Evolutionary conservation across 148 eudicot genomes (phyloP), one percentile per base, ranked within the genome.

Genomic region (Cornus florida): DNA sequence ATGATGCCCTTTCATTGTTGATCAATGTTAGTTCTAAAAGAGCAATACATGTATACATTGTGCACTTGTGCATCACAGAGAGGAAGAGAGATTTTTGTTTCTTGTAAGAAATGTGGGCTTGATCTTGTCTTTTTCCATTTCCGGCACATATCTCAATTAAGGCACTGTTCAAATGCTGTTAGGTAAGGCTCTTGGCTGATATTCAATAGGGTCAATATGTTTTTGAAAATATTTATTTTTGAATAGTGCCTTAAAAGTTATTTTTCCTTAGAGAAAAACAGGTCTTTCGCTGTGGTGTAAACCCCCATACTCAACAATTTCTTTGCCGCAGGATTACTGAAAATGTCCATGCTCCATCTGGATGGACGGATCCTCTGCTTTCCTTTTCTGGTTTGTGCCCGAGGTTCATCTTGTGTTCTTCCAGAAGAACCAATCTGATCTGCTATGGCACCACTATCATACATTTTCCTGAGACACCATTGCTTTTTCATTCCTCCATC

Each of bases 321-420:
- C 84, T 92, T 91, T 91, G 92, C 83, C 88, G 92, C 97, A 92
- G 97, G 94, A 87, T 85, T 83, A 74, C 80, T 79, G 82, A 90
- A 89, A 86, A 75, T 80, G 82, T 85, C 91, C 91, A 82, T 83
- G 85, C 83, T 87, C 90, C 84, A 86, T 86, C 83, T 87, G 83
- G 93, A 90, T 87, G 88, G 88, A 85, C 88, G 88, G 87, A 87
- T 83, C 82, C 81, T 86, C 86, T 82, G 85, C 91, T 79, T 87
- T 87, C 84, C 87, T 75, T 84, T 82, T 86, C 85, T 84, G 83
- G 87, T 83, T 75, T 88, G 87, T 89, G 88, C 84, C 87, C 85
- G 83, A 74, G 90, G 89, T 84, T 83, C 90, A 85, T 88, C 85
- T 75, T 86, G 77, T 83, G 85, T 89, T 91, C 86, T 78, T 84